Base-by-base conservation (phyloP, 2,329 filamentous ascomycete genomes). In the Aspergillus aculeatus region DNA sequence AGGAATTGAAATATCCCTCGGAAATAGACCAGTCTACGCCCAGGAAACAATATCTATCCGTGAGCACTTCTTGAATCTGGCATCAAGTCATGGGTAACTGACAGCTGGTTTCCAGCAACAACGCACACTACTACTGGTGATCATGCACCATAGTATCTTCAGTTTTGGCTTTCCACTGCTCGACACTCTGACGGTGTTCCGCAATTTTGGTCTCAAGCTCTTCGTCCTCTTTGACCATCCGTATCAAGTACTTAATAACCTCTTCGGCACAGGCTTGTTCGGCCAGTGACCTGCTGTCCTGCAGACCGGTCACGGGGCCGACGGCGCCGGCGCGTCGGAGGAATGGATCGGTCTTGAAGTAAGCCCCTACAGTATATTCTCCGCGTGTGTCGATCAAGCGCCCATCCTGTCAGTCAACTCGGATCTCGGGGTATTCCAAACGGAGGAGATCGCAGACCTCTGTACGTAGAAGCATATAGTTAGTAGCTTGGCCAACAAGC, bases 281-380 rank as follows among this genome's bases (percentile, higher is more conserved):
- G 0, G 65, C 70, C 3, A 21, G 38, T 0, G 44, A 35, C 6
- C 57, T 49, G 2, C 62, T 62, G 4, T 58, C 60, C 9, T 35
- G 53, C 19, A 62, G 29, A 10, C 55, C 50, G 3, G 61, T 59
- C 1, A 66, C 56, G 12, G 66, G 41, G 21, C 66, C 65, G 35
- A 75, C 65, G 3, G 68, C 62, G n/a, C 73, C 70, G 1, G 68
- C 72, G 2, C 72, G 68, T 51, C 61, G 50, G 26, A 73, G 68
- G 31, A 69, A 73, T 3, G 70, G 70, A 32, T 73, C 68, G 26
- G 50, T 51, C 16, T 60, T 60, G 50, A 73, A 73, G 26, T 64
- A 63, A 7, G 65, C 69, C 7, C 60, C 66, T 4, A 62, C 64
- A 5, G 44, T 61, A 53, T 68, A 66, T 26, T 63, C 38, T n/a